These are phyloP conservation scores for Catharanthus roseus DNA, from an alignment of 257 asterid genomes.

Conservation along the genomic window DNA sequence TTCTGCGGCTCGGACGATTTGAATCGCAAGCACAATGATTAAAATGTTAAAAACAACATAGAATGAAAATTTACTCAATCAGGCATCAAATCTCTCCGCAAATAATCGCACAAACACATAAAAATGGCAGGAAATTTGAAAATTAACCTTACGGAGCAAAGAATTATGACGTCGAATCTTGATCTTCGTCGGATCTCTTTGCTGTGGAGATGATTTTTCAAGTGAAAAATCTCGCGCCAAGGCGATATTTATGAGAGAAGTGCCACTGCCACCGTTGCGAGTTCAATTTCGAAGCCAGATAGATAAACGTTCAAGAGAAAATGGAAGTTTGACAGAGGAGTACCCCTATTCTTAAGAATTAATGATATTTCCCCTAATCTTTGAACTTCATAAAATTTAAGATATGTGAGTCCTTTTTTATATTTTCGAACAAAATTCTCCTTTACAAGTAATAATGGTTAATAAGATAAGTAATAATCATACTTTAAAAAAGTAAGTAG, in stretches of 20 bases:
- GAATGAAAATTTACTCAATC: not conserved
- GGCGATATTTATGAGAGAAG: no score
- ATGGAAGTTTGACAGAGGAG: no score
- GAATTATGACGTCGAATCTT: not conserved
- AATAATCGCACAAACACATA: not conserved
- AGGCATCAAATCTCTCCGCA: not conserved
- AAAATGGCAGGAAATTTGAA: not conserved
- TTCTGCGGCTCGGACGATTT: not conserved
- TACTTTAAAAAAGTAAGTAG: no score
- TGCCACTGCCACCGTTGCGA: not conserved
- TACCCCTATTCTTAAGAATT: no score
- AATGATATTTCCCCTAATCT: no score
- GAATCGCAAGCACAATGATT: not conserved
- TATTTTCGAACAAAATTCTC: no score
- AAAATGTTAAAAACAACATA: not conserved
- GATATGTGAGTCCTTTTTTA: no score
- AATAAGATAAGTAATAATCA: no score
- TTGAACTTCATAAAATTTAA: no score
- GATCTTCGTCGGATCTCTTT: not conserved
- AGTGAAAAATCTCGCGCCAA: conserved; percentile 2
- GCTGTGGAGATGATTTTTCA: not conserved
- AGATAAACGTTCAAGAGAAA: no score
- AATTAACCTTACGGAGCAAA: not conserved
- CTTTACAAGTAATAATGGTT: no score
- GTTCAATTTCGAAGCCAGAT: not conserved